Conservation (phyloP, 306 rosid species). For the Fragaria nilgerrensis region DNA sequence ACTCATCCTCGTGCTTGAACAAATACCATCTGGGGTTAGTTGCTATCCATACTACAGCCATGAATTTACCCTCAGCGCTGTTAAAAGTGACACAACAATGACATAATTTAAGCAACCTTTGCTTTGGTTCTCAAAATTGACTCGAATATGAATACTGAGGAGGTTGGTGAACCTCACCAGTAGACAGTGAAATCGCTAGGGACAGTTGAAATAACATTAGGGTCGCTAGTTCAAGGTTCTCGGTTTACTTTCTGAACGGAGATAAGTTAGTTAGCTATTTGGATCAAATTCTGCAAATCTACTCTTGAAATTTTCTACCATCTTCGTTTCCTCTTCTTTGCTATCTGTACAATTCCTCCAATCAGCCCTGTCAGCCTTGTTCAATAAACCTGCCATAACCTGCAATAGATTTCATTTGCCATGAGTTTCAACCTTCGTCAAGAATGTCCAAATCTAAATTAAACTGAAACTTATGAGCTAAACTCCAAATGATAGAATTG, state of each 20-base stretch:
- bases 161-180: not conserved
- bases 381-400: constrained; percentile 92
- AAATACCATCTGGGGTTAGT: constrained; percentile 8
- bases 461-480: not conserved
- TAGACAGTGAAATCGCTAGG: not conserved
- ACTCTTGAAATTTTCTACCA: constrained; percentile 62
- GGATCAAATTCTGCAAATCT: constrained; percentile 82
- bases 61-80: not conserved
- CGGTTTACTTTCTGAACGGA: not conserved
- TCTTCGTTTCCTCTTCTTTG: constrained; percentile 78
- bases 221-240: not conserved
- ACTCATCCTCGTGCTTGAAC: not conserved
- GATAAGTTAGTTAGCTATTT: constrained; percentile 36
- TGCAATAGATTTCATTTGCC: constrained; percentile 34
- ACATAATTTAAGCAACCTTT: not conserved
- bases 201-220: not conserved
- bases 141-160: not conserved
- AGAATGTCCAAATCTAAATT: not conserved
- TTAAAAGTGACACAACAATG: not conserved
- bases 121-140: constrained; percentile 14
- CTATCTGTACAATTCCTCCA: constrained; percentile 75
- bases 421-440: constrained; percentile 7
- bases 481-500: not conserved
- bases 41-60: not conserved
- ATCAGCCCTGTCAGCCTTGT: constrained; percentile 84